These are phyloP conservation scores for Rhizopus arrhizus DNA, from an alignment of 371 early-diverging fungal species.

Conservation along the genomic window DNA sequence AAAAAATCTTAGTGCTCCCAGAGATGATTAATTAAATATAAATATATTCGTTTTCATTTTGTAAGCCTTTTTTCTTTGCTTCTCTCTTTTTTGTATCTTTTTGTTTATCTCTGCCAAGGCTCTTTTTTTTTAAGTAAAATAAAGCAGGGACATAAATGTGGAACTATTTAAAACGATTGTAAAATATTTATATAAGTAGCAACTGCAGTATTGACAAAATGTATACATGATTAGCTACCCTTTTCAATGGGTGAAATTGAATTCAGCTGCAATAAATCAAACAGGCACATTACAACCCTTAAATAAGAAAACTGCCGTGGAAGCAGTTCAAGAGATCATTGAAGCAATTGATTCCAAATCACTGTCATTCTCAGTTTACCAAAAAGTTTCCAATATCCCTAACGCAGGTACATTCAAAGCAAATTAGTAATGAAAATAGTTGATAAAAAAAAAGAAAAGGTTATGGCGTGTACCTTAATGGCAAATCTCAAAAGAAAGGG, in stretches of 20 bases:
- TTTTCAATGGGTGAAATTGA: conserved; percentile 14
- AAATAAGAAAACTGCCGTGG: background rate
- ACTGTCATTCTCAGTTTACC: conserved; percentile 15
- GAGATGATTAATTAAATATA: conserved; percentile 27
- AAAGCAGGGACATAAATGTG: conserved; percentile 10
- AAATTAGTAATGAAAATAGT: background rate
- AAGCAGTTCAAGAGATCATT: conserved; percentile 15
- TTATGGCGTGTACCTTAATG: conserved; percentile 34
- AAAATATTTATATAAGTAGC: background rate
- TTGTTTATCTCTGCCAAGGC: background rate
- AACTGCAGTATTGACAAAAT: background rate
- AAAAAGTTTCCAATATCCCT: conserved; percentile 21
- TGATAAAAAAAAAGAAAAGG: conserved; percentile 6
- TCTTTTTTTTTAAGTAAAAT: conserved; percentile 1
- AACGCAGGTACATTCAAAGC: conserved; percentile 15
- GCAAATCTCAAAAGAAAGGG: conserved; percentile 21
- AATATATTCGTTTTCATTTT: background rate
- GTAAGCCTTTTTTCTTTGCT: conserved; percentile 1
- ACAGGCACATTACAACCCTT: background rate
- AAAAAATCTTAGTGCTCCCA: conserved; percentile 15
- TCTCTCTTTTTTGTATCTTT: background rate
- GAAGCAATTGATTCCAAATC: background rate
- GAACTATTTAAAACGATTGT: conserved; percentile 26
- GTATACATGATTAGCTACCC: conserved; percentile 18
- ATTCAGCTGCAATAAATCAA: background rate